phyloP scores from a whole-genome alignment of 805 yeast genomes.

The Saccharomycopsis sp. region DNA sequence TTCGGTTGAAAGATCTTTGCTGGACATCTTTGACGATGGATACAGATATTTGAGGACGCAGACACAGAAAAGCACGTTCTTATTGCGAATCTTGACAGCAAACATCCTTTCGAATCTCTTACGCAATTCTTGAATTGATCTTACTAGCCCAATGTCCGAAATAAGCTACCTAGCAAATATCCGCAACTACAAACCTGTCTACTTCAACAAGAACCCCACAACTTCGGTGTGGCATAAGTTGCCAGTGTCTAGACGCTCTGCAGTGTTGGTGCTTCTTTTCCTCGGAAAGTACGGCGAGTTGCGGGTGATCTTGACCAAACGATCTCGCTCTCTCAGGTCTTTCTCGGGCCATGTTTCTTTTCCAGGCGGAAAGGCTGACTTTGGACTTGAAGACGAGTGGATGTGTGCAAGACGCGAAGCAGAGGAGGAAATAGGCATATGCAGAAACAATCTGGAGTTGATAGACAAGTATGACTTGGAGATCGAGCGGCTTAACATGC shows the following conservation, averaged over 20 bases:
- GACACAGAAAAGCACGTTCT: too few relatives aligned
- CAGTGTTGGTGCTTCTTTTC: conserved; percentile 71
- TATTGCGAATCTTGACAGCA: too few relatives aligned
- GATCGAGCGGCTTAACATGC: conserved; percentile 50
- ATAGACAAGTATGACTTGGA: conserved; percentile 42
- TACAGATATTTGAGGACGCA: too few relatives aligned
- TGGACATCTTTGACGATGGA: too few relatives aligned
- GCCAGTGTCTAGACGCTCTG: conserved; percentile 66
- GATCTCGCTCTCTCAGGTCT: conserved; percentile 60
- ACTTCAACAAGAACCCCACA: conserved; percentile 5
- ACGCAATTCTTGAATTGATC: too few relatives aligned
- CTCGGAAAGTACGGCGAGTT: conserved; percentile 68
- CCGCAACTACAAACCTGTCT: conserved; percentile 8
- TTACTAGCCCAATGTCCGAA: conserved; percentile 7
- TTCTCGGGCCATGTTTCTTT: conserved; percentile 89
- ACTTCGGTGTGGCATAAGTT: conserved; percentile 55
- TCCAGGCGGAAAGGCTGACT: conserved; percentile 92
- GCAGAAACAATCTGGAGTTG: conserved; percentile 40
- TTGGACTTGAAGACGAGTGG: conserved; percentile 56
- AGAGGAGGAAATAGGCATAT: conserved; percentile 79
- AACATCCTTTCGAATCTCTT: too few relatives aligned
- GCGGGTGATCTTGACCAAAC: conserved; percentile 68
- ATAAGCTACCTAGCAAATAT: conserved; percentile 6
- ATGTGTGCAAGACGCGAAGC: conserved; percentile 77
- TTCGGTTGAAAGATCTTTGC: too few relatives aligned